phyloP scores from a whole-genome alignment of 2,329 filamentous ascomycete genomes.

The Ophiocordyceps camponoti-rufipedis region DNA sequence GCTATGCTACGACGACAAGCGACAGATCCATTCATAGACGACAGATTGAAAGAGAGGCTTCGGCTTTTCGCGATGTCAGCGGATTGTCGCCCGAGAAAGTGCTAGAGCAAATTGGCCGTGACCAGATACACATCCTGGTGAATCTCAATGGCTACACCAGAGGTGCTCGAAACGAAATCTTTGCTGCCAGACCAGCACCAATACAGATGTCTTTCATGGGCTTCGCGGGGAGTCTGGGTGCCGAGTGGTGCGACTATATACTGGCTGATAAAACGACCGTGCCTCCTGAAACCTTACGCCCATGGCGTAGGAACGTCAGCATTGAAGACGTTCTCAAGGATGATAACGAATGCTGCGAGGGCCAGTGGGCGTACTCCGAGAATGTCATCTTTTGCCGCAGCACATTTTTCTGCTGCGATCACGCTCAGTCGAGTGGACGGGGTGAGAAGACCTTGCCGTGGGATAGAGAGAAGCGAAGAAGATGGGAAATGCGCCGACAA shows the following conservation, averaged over 20 bases:
- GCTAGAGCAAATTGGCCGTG: slow-evolving; percentile 68
- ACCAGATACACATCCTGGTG: slow-evolving; percentile 84
- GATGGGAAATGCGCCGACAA: slow-evolving; percentile 88
- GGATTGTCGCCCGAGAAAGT: slow-evolving; percentile 71
- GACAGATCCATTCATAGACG: slow-evolving; percentile 77
- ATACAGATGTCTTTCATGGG: slow-evolving; percentile 99
- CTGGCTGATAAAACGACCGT: slow-evolving; percentile 80
- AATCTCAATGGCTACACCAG: slow-evolving; percentile 98
- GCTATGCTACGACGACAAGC: slow-evolving; percentile 86
- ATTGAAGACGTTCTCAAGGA: slow-evolving; percentile 51
- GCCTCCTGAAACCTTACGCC: slow-evolving; percentile 62
- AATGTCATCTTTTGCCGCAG: slow-evolving; percentile 90
- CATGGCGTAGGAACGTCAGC: slow-evolving; percentile 56
- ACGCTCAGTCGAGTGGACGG: slow-evolving; percentile 72
- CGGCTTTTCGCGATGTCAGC: slow-evolving; percentile 78
- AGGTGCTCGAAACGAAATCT: slow-evolving; percentile 92
- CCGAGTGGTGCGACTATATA: slow-evolving; percentile 97
- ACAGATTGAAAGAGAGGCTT: slow-evolving; percentile 85
- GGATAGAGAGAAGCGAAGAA: slow-evolving; percentile 62
- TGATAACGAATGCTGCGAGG: slow-evolving; percentile 49
- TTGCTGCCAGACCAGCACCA: slow-evolving; percentile 81
- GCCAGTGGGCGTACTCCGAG: slow-evolving; percentile 88
- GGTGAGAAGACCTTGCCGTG: slow-evolving; percentile 52
- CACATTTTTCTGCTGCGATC: slow-evolving; percentile 97
- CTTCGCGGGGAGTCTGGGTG: slow-evolving; percentile 86